Base-by-base conservation (phyloP, 768 basidiomycete genomes). In the Hypholoma sublateritium region DNA sequence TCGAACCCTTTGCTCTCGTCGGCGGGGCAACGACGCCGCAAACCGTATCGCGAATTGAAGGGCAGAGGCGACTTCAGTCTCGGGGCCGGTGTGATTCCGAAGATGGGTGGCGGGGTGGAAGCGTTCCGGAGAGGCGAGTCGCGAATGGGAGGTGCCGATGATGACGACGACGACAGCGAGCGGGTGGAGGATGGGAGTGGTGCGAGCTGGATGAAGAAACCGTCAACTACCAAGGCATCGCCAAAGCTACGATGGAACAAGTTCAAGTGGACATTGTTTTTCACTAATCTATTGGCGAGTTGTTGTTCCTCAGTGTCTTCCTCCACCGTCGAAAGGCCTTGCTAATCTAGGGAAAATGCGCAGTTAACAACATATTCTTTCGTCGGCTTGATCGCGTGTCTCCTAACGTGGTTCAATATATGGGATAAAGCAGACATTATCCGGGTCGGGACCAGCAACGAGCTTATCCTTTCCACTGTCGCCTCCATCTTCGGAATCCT, bases 191-290 rank as follows among this genome's bases (percentile, higher is more conserved):
- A 53, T 19, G 55, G 46, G 25, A 58, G 50, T 39, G 49, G 47
- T 21, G 44, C 47, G 19, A 46, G 43, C 13, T 53, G 56, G 60
- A 52, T 34, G 32, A 41, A 39, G 44, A 46, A 52, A 12, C 37
- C 37, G 19, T 22, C 57, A 36, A 59, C 17, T 16, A 19, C 24
- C 22, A 37, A 28, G 36, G 47, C 13, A 28, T 12, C 19, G 25
- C 17, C 50, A 62, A 54, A 35, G 21, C 71, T 88, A 55, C 74
- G 85, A 12, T 94, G 92, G 92, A 93, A 86, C 66, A 80, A 77
- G 62, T 93, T 93, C 80, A 95, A 95, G 68, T 93, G 90, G 90
- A 71, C 77, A 4, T 69, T 95, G 7, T 88, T 93, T 70, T 32
- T 82, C 50, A 74, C 87, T 50, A 93, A 92, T 66, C 60, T 77